phyloP scores from a whole-genome alignment of 1,139 yeast genomes.

The Suhomyces maxii region DNA sequence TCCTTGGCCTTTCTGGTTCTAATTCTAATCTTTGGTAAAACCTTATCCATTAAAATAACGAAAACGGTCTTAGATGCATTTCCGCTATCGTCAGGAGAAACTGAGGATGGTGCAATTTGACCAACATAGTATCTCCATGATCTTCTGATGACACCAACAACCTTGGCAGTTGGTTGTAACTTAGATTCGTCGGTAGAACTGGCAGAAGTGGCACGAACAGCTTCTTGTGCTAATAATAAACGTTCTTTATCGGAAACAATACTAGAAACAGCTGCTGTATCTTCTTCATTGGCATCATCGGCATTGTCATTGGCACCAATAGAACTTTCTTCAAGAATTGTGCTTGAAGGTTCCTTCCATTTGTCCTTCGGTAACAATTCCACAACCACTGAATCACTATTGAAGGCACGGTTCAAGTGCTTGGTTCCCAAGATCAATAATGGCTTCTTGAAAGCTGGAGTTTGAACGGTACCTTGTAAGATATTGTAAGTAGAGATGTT shows the following conservation, averaged over 20 bases:
- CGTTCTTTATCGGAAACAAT: constrained; percentile 77
- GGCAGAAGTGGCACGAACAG: constrained; percentile 53
- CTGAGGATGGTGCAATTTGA: constrained; percentile 81
- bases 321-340: constrained; percentile 73
- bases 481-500: constrained; percentile 83
- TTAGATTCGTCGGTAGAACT: constrained; percentile 38
- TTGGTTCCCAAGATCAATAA: constrained; percentile 79
- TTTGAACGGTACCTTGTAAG: constrained; percentile 80
- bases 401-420: constrained; percentile 84
- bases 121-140: constrained; percentile 98
- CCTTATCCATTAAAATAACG: constrained; percentile 84
- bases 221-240: constrained; percentile 72
- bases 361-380: constrained; percentile 82
- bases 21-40: constrained; percentile 84
- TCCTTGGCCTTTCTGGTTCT: constrained; percentile 84
- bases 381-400: constrained; percentile 88
- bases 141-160: constrained; percentile 85
- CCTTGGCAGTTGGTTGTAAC: constrained; percentile 86
- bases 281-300: constrained; percentile 50
- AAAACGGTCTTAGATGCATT: constrained; percentile 75
- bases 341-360: constrained; percentile 86
- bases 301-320: constrained; percentile 63
- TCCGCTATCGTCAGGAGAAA: constrained; percentile 53
- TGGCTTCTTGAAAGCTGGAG: constrained; percentile 78
- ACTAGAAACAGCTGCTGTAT: constrained; percentile 34